Evolutionary conservation across 805 yeast species (phyloP).

Genomic region (Zygoascus biomembranicola): DNA sequence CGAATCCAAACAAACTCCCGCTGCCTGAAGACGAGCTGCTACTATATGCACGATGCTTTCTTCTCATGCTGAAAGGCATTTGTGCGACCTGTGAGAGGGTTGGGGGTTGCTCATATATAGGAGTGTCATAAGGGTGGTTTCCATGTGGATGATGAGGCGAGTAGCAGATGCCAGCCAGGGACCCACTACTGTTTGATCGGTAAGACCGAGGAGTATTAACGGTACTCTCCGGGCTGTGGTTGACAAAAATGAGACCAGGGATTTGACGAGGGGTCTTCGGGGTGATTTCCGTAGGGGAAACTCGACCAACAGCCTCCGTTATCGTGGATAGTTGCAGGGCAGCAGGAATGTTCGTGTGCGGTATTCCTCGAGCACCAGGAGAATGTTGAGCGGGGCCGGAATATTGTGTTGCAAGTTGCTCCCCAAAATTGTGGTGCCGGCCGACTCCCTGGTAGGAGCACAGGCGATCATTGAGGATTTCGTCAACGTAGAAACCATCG

Average conservation of each 20-base stretch:
- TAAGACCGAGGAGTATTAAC: background rate
- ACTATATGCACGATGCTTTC: background rate
- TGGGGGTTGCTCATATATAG: background rate
- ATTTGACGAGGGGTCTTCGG: background rate
- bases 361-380: background rate
- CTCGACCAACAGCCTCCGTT: background rate
- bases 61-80: background rate
- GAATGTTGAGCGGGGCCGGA: background rate
- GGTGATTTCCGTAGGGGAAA: background rate
- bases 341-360: background rate
- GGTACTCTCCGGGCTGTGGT: background rate
- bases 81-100: background rate
- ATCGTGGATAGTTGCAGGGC: background rate
- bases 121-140: background rate
- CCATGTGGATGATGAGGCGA: background rate
- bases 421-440: background rate
- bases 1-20: background rate
- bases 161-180: background rate
- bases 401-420: background rate
- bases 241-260: background rate
- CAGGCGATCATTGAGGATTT: conserved; percentile 2
- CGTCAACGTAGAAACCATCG: conserved; percentile 7
- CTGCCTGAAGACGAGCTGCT: background rate
- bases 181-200: background rate
- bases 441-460: background rate